A percentile compares a stretch with the other conserved stretches of the same genome.
Conservation (phyloP, 2,329 filamentous ascomycete species). For the Coleophoma cylindrospora region DNA sequence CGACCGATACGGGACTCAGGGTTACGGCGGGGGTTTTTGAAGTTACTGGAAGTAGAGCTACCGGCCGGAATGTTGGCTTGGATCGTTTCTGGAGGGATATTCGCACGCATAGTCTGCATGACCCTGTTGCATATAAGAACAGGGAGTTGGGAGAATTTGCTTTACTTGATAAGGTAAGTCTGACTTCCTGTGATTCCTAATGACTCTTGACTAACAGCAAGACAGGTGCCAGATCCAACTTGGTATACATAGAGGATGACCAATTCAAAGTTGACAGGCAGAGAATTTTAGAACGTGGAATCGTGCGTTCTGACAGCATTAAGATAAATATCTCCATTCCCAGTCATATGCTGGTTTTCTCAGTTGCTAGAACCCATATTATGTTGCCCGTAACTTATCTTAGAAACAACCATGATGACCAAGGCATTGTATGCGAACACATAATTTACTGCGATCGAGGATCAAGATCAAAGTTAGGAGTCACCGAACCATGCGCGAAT, state of each 20-base stretch:
- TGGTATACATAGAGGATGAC: slow-evolving; percentile 49
- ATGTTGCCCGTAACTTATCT: no score
- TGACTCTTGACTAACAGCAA: not conserved
- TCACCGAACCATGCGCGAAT: no score
- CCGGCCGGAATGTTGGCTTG: slow-evolving; percentile 51
- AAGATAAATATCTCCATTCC: no score
- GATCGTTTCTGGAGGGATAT: slow-evolving; percentile 64
- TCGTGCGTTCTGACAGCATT: no score
- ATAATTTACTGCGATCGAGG: no score
- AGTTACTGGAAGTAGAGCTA: slow-evolving; percentile 54
- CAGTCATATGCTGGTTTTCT: no score
- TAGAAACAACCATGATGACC: no score
- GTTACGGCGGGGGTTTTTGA: slow-evolving; percentile 61
- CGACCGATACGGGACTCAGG: slow-evolving; percentile 52
- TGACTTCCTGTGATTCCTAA: not conserved
- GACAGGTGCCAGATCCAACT: slow-evolving; percentile 44
- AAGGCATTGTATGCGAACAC: no score
- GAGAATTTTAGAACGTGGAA: no score
- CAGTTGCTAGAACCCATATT: no score
- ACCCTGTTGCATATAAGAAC: slow-evolving; percentile 64
- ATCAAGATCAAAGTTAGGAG: no score
- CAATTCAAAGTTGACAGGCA: no score
- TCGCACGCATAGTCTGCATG: slow-evolving; percentile 61
- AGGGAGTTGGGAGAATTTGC: slow-evolving; percentile 54
- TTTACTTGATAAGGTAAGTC: slow-evolving; percentile 41